phyloP scores from a whole-genome alignment of 73 alveolate genomes.

The Blepharisma stoltei region DNA sequence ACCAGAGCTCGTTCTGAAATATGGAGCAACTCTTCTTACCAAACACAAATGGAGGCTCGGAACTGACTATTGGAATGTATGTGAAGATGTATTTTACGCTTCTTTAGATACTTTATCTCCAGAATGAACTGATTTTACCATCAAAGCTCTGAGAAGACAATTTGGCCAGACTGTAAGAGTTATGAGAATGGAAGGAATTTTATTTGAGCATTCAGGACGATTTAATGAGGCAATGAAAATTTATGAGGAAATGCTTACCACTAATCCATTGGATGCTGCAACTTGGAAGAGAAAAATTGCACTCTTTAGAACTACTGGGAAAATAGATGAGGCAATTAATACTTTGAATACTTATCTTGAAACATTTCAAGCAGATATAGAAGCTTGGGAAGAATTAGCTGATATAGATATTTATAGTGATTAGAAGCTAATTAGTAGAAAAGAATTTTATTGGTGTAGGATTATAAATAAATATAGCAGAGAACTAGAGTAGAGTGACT shows the following conservation, averaged over 20 bases:
- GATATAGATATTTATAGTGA: too few relatives aligned
- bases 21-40: not conserved
- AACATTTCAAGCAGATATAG: constrained; percentile 16
- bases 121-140: constrained; percentile 1
- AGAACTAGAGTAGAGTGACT: too few relatives aligned
- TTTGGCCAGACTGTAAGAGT: not conserved
- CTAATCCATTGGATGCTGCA: constrained; percentile 1
- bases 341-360: constrained; percentile 5
- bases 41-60: constrained; percentile 10
- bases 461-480: too few relatives aligned
- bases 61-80: constrained; percentile 1
- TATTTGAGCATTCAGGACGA: not conserved
- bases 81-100: constrained; percentile 23
- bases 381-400: constrained; percentile 28
- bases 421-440: too few relatives aligned
- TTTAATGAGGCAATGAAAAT: constrained; percentile 12
- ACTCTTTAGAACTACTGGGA: not conserved
- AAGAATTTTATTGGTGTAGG: too few relatives aligned
- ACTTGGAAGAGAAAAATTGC: constrained; percentile 11
- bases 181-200: constrained; percentile 14
- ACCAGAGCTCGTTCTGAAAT: not conserved
- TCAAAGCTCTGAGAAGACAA: not conserved
- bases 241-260: not conserved
- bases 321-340: constrained; percentile 2
- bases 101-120: not conserved